A percentile compares a stretch with the other conserved stretches of the same genome.
These are phyloP conservation scores for Termitomyces sp. DNA, from an alignment of 768 basidiomycete genomes.

Conservation along the genomic window DNA sequence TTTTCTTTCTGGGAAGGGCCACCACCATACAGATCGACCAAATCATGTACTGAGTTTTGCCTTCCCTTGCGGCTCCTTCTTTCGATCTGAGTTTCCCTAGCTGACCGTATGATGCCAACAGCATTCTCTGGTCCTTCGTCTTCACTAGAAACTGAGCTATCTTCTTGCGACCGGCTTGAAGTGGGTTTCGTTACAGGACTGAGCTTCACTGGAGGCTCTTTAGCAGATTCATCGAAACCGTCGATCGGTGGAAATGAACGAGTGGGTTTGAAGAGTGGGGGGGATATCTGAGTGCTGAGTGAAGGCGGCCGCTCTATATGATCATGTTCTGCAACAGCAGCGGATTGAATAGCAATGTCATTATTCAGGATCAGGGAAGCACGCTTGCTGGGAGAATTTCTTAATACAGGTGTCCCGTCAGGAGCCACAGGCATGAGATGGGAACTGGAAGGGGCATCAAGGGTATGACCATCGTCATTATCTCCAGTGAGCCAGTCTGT, in stretches of 20 bases:
- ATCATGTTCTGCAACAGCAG: conserved; percentile 31
- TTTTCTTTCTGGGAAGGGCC: conserved; percentile 39
- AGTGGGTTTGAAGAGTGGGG: conserved; percentile 30
- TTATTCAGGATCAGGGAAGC: conserved; percentile 57
- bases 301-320: conserved; percentile 13
- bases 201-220: conserved; percentile 38
- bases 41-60: conserved; percentile 80
- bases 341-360: conserved; percentile 31
- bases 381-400: conserved; percentile 69
- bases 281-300: conserved; percentile 23
- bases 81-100: conserved; percentile 19
- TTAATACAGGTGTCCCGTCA: conserved; percentile 43
- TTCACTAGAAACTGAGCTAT: conserved; percentile 50
- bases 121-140: conserved; percentile 53
- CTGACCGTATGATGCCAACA: conserved; percentile 19
- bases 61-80: conserved; percentile 42
- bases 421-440: conserved; percentile 11
- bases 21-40: conserved; percentile 77
- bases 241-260: conserved; percentile 31
- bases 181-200: conserved; percentile 29
- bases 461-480: conserved; percentile 30
- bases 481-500: conserved; percentile 77
- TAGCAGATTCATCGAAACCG: conserved; percentile 13
- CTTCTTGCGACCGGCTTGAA: conserved; percentile 13
- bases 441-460: conserved; percentile 9